Base-by-base conservation (phyloP, 1,284 basidiomycete genomes). In the Irpex rosettiformis region DNA sequence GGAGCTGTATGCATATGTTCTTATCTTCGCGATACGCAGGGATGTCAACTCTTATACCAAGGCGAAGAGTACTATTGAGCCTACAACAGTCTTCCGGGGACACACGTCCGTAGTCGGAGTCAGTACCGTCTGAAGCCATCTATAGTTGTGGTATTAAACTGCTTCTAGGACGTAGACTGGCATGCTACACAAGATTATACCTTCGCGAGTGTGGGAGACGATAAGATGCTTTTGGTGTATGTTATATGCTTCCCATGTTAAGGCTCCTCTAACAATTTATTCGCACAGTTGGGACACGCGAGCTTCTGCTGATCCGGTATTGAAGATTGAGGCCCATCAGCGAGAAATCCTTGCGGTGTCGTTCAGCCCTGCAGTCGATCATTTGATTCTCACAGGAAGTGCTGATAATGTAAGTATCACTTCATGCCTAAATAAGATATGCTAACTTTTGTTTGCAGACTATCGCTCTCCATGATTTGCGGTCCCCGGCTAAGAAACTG, bases 181-280 rank as follows among this genome's bases (percentile, higher is more conserved):
- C 92, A 97, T 75, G 78, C 88, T 10, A 85, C 83, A 21, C 81
- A 91, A 70, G 93, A 95, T 59, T 86, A 89, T 65, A 77, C 96
- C 52, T 96, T 99, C 68, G 96, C 90, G 2, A 97, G 94, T 63
- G 96, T 98, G n/a, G 94, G 96, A 29, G 96, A 99, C 67, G 96
- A 99, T 73, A 91, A 91, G 69, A 86, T 92, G 80, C 81, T 99
- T 62, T 87, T 98, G 78, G 81, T 98, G 94, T 97, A 69, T 65
- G 85, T 68, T 69, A 6, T 2, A 10, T 4, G 1, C 11, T 0
- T 49, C 13, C 13, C 18, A 5, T 8, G 6, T 28, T n/a, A 18
- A 21, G 65, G 24, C 25, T 27, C 18, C 60, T 43, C 47, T 37
- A 57, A 64, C 40, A 27, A 16, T n/a, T 0, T 13, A 52, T 11